Evolutionary conservation across 208 protist genomes (phyloP), one percentile per base, ranked within the genome.

Genomic region (Trichomonas vaginalis): DNA sequence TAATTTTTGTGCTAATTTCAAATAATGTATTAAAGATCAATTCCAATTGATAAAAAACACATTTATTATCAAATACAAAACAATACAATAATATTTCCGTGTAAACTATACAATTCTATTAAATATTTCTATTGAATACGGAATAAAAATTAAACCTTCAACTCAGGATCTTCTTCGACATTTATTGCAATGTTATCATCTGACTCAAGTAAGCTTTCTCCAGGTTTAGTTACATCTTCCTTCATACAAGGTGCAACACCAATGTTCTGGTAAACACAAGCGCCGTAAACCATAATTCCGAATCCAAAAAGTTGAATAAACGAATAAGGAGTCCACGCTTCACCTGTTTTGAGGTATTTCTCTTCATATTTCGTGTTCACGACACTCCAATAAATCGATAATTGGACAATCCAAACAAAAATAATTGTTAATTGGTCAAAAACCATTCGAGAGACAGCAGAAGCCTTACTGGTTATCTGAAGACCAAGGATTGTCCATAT

Each of bases 401-500:
- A 17, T 27, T 92, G 86, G 0, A 92, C 45, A 15, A 92, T 39
- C 86, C 86, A 92, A 0, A 92, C 86, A 51, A 92, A 35, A 39
- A 51, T 45, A 51, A 92, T 92, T 39, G 86, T 92, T 51, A 92
- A 39, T 51, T 92, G 86, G 37, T 92, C 86, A 45, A 92, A 92
- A 35, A 92, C 86, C 86, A 92, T 92, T 51, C 86, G 23, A 9
- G 86, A 42, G 0, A 92, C 45, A 39, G 86, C 86, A 39, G 86
- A 92, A 51, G 86, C 86, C 3, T 51, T 48, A n/a, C n/a, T 48
- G 2, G 86, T 92, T 56, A 92, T 92, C 15, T 92, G 12, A 1
- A 92, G 37, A 48, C 40, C 42, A 10, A 92, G 27, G 32, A 92
- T 51, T 49, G 86, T 92, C 86, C 86, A 92, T 27, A 92, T 21